Conservation (phyloP, 1,139 yeast species). For the Sugiyamaella sp. region DNA sequence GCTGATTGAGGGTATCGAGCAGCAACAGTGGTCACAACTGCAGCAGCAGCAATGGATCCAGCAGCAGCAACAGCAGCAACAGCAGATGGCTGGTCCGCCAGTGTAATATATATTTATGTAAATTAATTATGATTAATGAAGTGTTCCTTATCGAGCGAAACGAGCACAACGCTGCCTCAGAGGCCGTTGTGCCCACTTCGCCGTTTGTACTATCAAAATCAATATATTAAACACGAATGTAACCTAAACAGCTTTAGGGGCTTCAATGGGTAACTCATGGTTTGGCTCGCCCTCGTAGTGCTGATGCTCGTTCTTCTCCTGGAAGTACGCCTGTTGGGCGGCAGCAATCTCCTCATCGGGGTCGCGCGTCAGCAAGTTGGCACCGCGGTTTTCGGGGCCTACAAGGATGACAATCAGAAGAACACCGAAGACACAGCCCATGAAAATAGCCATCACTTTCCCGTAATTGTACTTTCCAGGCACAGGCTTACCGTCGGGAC, state of each 20-base stretch:
- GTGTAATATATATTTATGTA: constrained; percentile 6
- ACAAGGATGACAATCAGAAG: constrained; percentile 59
- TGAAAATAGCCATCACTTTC: constrained; percentile 78
- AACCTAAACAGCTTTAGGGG: not conserved
- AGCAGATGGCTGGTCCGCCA: constrained; percentile 6
- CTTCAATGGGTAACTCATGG: not conserved
- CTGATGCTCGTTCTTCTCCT: constrained; percentile 22
- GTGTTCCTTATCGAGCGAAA: too few relatives aligned
- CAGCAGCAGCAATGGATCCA: constrained; percentile 21
- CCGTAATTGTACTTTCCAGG: constrained; percentile 52
- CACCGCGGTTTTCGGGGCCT: constrained; percentile 72
- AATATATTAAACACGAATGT: too few relatives aligned
- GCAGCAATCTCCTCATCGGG: constrained; percentile 26
- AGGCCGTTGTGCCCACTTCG: too few relatives aligned
- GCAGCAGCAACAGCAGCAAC: not conserved
- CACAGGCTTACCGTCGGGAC: constrained; percentile 41
- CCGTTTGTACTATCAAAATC: too few relatives aligned
- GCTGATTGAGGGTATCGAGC: constrained; percentile 84
- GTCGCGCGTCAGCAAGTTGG: constrained; percentile 33
- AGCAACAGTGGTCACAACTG: constrained; percentile 39
- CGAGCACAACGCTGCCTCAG: too few relatives aligned
- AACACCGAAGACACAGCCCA: constrained; percentile 75
- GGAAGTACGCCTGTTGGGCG: constrained; percentile 24
- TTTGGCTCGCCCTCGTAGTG: constrained; percentile 13
- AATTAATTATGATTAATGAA: not conserved